Conservation (phyloP, 306 rosid genomes). For the Cucumis melo region DNA sequence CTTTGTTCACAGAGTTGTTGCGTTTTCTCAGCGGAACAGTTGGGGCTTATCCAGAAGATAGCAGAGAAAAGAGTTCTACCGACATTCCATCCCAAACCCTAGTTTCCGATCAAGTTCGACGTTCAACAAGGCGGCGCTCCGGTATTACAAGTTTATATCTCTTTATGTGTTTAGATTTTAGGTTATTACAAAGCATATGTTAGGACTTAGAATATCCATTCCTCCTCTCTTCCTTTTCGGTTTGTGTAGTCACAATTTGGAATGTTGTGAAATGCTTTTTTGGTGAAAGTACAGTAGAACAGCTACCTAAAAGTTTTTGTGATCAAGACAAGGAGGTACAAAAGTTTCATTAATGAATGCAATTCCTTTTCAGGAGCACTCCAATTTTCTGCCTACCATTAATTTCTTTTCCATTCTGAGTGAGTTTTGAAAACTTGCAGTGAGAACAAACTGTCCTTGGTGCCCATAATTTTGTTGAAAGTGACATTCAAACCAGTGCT, state of each 20-base stretch:
- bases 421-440: neutral
- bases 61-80: slow-evolving; percentile 8
- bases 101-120: neutral
- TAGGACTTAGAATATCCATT: neutral
- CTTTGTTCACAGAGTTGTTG: slow-evolving; percentile 49
- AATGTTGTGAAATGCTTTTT: neutral
- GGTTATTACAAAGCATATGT: neutral
- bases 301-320: neutral
- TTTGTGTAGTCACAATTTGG: neutral
- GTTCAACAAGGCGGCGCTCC: neutral
- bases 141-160: neutral
- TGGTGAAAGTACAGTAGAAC: neutral
- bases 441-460: neutral
- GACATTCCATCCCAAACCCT: neutral
- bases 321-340: neutral
- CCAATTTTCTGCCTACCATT: neutral
- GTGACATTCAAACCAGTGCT: neutral
- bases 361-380: neutral
- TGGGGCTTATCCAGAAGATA: slow-evolving; percentile 21
- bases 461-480: neutral
- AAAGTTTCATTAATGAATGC: neutral
- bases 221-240: neutral
- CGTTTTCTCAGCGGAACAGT: slow-evolving; percentile 54
- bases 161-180: neutral
- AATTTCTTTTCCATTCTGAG: neutral